Evolutionary conservation across 1,139 yeast genomes (phyloP).

Genomic region (Keqinozyma sinolaborantium): DNA sequence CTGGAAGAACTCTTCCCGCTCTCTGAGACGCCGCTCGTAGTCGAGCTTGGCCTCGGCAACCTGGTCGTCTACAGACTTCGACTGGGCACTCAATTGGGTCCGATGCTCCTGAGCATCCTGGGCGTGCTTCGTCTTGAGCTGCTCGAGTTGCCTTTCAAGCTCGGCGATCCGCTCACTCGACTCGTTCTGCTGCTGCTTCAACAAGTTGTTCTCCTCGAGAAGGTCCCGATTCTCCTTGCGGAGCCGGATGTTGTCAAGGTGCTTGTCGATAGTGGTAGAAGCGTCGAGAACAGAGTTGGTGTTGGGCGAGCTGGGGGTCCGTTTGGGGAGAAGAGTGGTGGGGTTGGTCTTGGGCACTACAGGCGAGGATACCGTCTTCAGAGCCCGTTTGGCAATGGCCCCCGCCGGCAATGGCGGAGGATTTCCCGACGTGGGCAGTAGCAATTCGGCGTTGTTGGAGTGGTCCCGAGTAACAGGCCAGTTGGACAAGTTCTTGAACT

Average conservation of each 20-base stretch:
- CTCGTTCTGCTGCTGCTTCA: slow-evolving; percentile 6
- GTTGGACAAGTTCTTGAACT: slow-evolving; percentile 50
- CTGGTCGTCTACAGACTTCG: background rate
- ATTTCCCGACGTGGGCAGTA: slow-evolving; percentile 2
- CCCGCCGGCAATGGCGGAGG: slow-evolving; percentile 6
- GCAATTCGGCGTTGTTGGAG: background rate
- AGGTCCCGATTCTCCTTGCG: slow-evolving; percentile 26
- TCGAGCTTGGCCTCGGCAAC: background rate
- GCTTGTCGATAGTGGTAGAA: slow-evolving; percentile 39
- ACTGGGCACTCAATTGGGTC: background rate
- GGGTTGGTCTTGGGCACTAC: slow-evolving; percentile 6
- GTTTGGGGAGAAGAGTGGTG: slow-evolving; percentile 10
- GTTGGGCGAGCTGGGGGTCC: slow-evolving; percentile 6
- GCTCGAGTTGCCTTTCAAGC: slow-evolving; percentile 4
- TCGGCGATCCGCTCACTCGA: slow-evolving; percentile 4
- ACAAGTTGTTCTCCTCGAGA: slow-evolving; percentile 7
- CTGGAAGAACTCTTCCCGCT: background rate
- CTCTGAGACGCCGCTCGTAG: slow-evolving; percentile 2
- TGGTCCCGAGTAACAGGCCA: slow-evolving; percentile 46
- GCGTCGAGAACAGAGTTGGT: slow-evolving; percentile 21
- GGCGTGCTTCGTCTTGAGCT: background rate
- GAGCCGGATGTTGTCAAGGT: slow-evolving; percentile 39
- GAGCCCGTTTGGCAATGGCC: slow-evolving; percentile 1
- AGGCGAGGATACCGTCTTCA: slow-evolving; percentile 1
- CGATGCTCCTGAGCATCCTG: background rate